Conservation (phyloP, 306 rosid genomes). For the Erythrophleum fordii region DNA sequence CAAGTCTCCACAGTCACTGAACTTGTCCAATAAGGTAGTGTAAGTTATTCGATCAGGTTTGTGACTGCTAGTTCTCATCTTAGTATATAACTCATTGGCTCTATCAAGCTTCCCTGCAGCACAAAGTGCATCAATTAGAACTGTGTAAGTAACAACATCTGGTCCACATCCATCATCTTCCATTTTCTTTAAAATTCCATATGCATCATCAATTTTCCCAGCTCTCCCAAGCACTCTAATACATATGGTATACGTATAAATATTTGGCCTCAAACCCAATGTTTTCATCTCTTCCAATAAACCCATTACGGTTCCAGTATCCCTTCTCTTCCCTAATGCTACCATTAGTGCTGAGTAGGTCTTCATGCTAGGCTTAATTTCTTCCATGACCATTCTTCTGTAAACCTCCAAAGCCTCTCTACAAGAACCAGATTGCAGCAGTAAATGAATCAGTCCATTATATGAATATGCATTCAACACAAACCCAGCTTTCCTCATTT, state of each 20-base stretch:
- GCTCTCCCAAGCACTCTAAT: slow-evolving; percentile 90
- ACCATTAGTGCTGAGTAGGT: slow-evolving; percentile 94
- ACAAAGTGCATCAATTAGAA: slow-evolving; percentile 93
- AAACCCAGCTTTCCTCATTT: slow-evolving; percentile 74
- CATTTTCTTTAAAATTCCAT: slow-evolving; percentile 75
- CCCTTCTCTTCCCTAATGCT: slow-evolving; percentile 86
- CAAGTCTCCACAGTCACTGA: slow-evolving; percentile 66
- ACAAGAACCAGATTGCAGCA: slow-evolving; percentile 70
- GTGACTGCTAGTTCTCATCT: slow-evolving; percentile 75
- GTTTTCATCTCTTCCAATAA: slow-evolving; percentile 80
- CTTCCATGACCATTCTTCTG: slow-evolving; percentile 71
- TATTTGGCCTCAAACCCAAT: slow-evolving; percentile 87
- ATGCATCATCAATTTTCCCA: slow-evolving; percentile 80
- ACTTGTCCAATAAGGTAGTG: slow-evolving; percentile 82
- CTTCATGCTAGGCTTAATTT: slow-evolving; percentile 86
- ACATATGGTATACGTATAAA: slow-evolving; percentile 90
- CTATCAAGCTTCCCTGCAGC: slow-evolving; percentile 69
- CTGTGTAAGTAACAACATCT: slow-evolving; percentile 89
- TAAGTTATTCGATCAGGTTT: slow-evolving; percentile 86
- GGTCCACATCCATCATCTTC: slow-evolving; percentile 88
- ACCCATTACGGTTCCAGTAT: slow-evolving; percentile 67
- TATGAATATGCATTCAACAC: slow-evolving; percentile 88
- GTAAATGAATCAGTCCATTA: slow-evolving; percentile 82
- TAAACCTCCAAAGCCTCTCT: slow-evolving; percentile 82
- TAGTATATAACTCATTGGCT: slow-evolving; percentile 65